A percentile compares a stretch with the other conserved stretches of the same genome.
phyloP scores from a whole-genome alignment of 331 rosid species.

The Stylosanthes scabra region DNA sequence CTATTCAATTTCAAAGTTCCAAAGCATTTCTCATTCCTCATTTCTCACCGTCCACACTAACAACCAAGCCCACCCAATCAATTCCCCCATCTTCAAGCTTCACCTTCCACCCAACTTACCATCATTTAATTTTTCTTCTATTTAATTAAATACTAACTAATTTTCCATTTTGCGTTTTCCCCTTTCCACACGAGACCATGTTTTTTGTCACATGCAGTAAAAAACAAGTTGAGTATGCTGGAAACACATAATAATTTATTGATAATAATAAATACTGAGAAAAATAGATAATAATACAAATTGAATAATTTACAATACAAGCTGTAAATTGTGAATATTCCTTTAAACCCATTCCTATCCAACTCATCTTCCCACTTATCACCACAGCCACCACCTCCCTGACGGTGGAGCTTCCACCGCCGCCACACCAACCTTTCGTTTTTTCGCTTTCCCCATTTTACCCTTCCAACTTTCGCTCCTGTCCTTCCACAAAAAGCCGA shows the following conservation, averaged over 20 bases:
- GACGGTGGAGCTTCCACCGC: slow-evolving; percentile 33
- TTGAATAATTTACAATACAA: slow-evolving; percentile 33
- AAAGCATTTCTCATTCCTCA: background rate
- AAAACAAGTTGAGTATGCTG: background rate
- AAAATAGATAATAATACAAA: slow-evolving; percentile 27
- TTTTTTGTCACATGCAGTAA: slow-evolving; percentile 4
- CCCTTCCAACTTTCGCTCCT: slow-evolving; percentile 32
- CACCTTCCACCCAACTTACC: background rate
- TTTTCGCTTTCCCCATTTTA: slow-evolving; percentile 40
- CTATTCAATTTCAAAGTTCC: background rate
- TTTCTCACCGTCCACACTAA: background rate
- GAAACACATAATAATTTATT: slow-evolving; percentile 22
- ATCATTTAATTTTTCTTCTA: background rate
- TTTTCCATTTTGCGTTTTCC: background rate
- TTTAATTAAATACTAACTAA: background rate
- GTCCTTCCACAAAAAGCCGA: background rate
- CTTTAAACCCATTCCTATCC: background rate
- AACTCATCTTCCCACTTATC: slow-evolving; percentile 35
- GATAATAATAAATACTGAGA: background rate
- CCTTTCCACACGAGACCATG: background rate
- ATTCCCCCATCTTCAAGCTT: slow-evolving; percentile 12
- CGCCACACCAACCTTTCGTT: slow-evolving; percentile 23
- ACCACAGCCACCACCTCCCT: background rate
- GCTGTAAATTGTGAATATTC: slow-evolving; percentile 31
- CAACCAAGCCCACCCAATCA: slow-evolving; percentile 9